Evolutionary conservation across 2,329 filamentous ascomycete species (phyloP).

Genomic region (Ceratocystiopsis brevicomis): DNA sequence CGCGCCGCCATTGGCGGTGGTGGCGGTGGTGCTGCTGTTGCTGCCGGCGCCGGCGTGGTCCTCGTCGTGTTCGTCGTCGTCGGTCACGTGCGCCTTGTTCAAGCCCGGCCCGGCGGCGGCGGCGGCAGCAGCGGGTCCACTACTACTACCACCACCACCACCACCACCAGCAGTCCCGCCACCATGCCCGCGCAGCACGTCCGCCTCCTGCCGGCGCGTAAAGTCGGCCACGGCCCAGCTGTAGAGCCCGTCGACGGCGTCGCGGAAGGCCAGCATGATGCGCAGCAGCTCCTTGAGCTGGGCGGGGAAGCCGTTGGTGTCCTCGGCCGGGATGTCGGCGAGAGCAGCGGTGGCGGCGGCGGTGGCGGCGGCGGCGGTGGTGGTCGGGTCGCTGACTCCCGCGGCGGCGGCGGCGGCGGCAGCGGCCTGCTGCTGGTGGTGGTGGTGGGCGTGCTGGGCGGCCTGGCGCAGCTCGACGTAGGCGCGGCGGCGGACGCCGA

Average conservation of each 20-base stretch:
- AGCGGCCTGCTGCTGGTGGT: slow-evolving; percentile 20
- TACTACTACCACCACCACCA: no score
- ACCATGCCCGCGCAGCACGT: slow-evolving; percentile 30
- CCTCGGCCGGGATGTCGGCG: slow-evolving; percentile 32
- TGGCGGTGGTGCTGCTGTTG: slow-evolving; percentile 42
- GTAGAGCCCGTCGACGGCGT: slow-evolving; percentile 85
- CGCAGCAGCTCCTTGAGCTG: slow-evolving; percentile 87
- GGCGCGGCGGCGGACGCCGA: slow-evolving; percentile 46
- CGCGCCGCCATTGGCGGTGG: slow-evolving; percentile 33
- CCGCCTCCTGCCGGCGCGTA: slow-evolving; percentile 70
- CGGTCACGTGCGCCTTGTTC: no score
- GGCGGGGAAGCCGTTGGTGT: slow-evolving; percentile 60
- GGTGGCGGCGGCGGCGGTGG: slow-evolving; percentile 13
- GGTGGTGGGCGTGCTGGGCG: slow-evolving; percentile 14
- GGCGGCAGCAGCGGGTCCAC: no score
- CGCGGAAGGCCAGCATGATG: slow-evolving; percentile 83
- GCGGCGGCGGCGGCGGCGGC: slow-evolving; percentile 35
- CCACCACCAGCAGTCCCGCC: no score
- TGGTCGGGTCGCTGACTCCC: slow-evolving; percentile 49
- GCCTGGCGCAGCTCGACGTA: slow-evolving; percentile 19
- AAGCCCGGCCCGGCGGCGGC: no score
- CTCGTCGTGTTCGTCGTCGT: slow-evolving; percentile 2
- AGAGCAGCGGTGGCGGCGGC: slow-evolving; percentile 19
- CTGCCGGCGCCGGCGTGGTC: slow-evolving; percentile 12
- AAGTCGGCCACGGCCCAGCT: slow-evolving; percentile 91